These are phyloP conservation scores for Xylaria flabelliformis DNA, from an alignment of 495 filamentous ascomycete genomes.

Conservation along the genomic window DNA sequence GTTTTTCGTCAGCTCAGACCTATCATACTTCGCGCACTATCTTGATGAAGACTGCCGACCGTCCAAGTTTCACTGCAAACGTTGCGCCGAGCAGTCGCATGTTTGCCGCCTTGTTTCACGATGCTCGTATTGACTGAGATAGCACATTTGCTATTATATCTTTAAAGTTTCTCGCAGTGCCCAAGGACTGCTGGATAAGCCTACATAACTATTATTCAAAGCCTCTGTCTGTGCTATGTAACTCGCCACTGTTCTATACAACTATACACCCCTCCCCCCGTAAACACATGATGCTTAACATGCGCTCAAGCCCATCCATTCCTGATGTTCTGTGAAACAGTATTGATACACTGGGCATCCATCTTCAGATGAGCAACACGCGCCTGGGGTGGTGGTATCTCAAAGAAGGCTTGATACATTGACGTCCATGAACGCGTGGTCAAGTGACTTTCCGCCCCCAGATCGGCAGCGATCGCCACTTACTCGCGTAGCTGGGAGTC, in stretches of 20 bases:
- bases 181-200: not conserved
- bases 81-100: not conserved
- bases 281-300: not conserved
- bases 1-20: conserved; percentile 3
- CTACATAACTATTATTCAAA: not conserved
- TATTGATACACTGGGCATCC: conserved; percentile 2
- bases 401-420: not conserved
- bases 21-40: conserved; percentile 7
- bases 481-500: conserved; percentile 3
- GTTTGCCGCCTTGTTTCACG: conserved; percentile 16
- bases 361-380: not conserved
- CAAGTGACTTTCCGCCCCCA: conserved; percentile 16
- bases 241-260: not conserved
- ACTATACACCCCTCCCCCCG: not conserved
- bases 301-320: conserved; percentile 4
- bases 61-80: not conserved
- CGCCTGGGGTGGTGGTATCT: conserved; percentile 3
- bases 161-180: not conserved
- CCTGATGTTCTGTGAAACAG: not conserved
- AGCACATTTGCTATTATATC: not conserved
- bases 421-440: conserved; percentile 13
- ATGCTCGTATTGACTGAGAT: conserved; percentile 8
- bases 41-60: not conserved
- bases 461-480: not conserved
- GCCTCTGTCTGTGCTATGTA: not conserved